Evolutionary conservation across 768 basidiomycete genomes (phyloP).

Genomic region (Phylloporus rhodoxanthus): DNA sequence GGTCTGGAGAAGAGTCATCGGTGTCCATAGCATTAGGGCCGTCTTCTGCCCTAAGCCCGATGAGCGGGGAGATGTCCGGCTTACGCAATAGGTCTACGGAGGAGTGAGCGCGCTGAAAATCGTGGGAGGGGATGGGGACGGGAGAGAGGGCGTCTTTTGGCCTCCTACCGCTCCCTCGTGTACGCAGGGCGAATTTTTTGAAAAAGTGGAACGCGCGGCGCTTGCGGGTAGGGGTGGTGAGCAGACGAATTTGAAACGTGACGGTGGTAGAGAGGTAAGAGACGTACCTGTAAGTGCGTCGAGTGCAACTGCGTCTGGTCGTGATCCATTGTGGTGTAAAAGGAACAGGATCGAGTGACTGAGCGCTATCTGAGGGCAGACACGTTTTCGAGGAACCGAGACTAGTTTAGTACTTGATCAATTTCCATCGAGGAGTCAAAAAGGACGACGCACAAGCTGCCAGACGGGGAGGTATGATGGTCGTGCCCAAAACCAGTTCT

Average conservation of each 20-base stretch:
- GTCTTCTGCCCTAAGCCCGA: conserved; percentile 21
- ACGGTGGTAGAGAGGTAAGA: background rate
- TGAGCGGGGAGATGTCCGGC: conserved; percentile 20
- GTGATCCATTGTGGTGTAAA: conserved; percentile 25
- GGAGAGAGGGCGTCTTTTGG: conserved; percentile 25
- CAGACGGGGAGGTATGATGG: background rate
- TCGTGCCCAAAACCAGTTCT: background rate
- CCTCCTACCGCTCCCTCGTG: conserved; percentile 28
- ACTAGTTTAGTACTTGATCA: conserved; percentile 12
- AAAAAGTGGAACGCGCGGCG: conserved; percentile 35
- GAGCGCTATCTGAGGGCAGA: conserved; percentile 19
- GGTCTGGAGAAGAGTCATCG: conserved; percentile 29
- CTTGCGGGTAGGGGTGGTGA: conserved; percentile 9
- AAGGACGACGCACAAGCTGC: background rate
- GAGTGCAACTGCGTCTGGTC: conserved; percentile 22
- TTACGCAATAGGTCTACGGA: conserved; percentile 31
- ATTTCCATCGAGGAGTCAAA: conserved; percentile 7
- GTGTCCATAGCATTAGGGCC: conserved; percentile 24
- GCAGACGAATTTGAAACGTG: conserved; percentile 13
- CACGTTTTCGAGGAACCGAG: conserved; percentile 29
- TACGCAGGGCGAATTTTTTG: conserved; percentile 34
- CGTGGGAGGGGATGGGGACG: conserved; percentile 18
- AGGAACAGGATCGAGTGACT: conserved; percentile 1
- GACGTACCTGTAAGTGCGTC: conserved; percentile 27
- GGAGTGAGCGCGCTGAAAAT: conserved; percentile 27